Evolutionary conservation across 2,329 filamentous ascomycete species (phyloP), one percentile per base, ranked within the genome.

Genomic region (Lecanicillium sp.): DNA sequence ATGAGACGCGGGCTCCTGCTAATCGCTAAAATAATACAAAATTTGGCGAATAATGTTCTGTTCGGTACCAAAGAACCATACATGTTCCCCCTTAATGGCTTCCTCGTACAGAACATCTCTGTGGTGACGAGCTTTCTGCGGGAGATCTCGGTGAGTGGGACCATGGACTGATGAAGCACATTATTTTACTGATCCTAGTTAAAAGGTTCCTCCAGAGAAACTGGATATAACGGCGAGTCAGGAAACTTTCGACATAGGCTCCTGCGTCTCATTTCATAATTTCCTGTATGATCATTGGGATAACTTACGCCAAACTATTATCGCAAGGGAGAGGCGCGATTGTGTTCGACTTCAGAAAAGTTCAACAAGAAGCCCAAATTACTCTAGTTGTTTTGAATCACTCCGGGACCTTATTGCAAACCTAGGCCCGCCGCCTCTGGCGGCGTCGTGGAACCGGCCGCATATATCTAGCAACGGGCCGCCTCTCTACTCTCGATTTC

Each of bases 281-380:
- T 84, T 83, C 48, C 58, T 84, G 10, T 84, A 84, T 49, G 80
- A 84, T 44, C 77, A 84, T 45, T 83, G 79, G 79, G 80, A 84
- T 45, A 77, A 80, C 44, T 73, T 84, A 14, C 67, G 77, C 33
- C 79, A 83, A 48, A 77, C 76, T 29, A 66, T 84, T 14, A 67
- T 77, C 22, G 69, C 75, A 8, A 69, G 74, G 42, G 77, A 82
- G 49, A 66, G 73, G 36, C 68, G 71, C 49, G 76, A 75, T 12
- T 67, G 69, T 35, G 66, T 76, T 9, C 68, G 72, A 22, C 72
- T 72, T 3, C 71, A 75, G 4, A 65, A 64, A 4, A 76, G 80
- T 35, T 58, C 71, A 15, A 57, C 63, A 20, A 69, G 72, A 29
- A 67, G 66, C 22, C 11, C 22, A 25, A 25, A 25, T 8, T 66